A percentile compares a stretch with the other conserved stretches of the same genome.
phyloP scores from a whole-genome alignment of 176 grass and related monocot species.

The Chloris gayana region DNA sequence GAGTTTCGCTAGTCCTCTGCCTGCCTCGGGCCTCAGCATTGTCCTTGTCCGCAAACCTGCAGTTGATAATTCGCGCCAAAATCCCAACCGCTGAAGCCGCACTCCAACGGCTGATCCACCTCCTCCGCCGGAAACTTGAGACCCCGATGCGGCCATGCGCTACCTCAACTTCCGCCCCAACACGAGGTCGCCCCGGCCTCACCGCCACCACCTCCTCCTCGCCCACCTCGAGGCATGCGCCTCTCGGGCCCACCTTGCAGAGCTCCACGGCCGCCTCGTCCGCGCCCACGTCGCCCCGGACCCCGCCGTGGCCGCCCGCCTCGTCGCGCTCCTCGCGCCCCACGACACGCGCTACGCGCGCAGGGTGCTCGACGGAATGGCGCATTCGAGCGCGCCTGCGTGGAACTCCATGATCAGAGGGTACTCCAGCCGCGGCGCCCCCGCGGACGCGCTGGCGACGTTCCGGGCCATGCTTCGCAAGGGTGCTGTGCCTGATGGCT shows the following conservation, averaged over 20 bases:
- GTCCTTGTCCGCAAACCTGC: no score
- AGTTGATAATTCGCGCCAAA: not conserved
- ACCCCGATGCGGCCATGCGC: conserved; percentile 49
- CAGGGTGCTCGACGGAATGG: conserved; percentile 63
- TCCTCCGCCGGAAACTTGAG: not conserved
- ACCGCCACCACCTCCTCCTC: conserved; percentile 35
- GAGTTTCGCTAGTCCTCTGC: no score
- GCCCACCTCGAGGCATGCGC: conserved; percentile 55
- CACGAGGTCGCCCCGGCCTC: conserved; percentile 26
- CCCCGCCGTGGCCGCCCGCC: conserved; percentile 43
- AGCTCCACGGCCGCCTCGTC: conserved; percentile 66
- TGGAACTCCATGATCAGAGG: conserved; percentile 90
- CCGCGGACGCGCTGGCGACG: conserved; percentile 48
- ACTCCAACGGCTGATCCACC: not conserved
- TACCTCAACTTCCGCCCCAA: conserved; percentile 76
- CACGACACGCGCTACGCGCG: conserved; percentile 50
- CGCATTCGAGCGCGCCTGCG: conserved; percentile 46
- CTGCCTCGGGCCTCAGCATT: no score
- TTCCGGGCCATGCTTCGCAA: conserved; percentile 52
- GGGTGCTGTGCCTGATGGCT: conserved; percentile 47
- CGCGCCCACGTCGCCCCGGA: conserved; percentile 51
- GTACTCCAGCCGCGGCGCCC: conserved; percentile 43
- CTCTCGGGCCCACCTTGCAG: conserved; percentile 44
- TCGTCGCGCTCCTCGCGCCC: conserved; percentile 57
- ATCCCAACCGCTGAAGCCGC: not conserved